Base-by-base conservation (phyloP, 768 basidiomycete species). In the Favolaschia claudopus region DNA sequence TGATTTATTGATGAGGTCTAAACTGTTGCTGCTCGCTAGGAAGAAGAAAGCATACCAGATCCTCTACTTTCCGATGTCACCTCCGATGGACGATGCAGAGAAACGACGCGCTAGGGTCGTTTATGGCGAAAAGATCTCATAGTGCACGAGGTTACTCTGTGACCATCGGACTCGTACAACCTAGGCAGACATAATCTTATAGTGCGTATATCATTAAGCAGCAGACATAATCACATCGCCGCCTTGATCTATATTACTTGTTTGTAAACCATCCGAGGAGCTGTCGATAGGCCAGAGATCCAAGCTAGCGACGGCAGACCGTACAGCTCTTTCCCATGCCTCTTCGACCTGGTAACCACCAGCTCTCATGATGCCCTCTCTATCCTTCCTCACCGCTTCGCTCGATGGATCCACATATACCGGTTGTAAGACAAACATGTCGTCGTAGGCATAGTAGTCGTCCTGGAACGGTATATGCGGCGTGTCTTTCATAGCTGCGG, bases 271-370 rank as follows among this genome's bases (percentile, higher is more conserved):
- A 19, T 17, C 48, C 31, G 20, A 55, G 40, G 19, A 70, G 66
- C 32, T 74, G 50, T 28, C 69, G 31, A 83, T 70, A 1, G 89
- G 86, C 31, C 78, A 68, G 29, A 92, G 67, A 60, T 92, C 91
- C 60, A 95, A 70, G 1, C 85, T 91, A 33, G 87, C 87, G 22
- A 95, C 88, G 6, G 91, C 89, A 63, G 72, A 85, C 55, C 89
- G 77, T 55, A 96, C 70, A 13, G 92, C 92, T 52, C 93, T 80
- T 66, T 90, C 89, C 93, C 93, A 95, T 39, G 89, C 92, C 70
- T 95, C 91, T 60, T 91, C 87, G 5, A 92, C 79, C 61, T 76
- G 80, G 70, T 93, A 96, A 9, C 94, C 94, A 9, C 93, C 94
- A 20, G 86, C 93, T 38, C 88, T 79, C 89, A 90, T 91, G 64